These are phyloP conservation scores for Apiospora hydei DNA, from an alignment of 2,329 filamentous ascomycete genomes.

Conservation along the genomic window DNA sequence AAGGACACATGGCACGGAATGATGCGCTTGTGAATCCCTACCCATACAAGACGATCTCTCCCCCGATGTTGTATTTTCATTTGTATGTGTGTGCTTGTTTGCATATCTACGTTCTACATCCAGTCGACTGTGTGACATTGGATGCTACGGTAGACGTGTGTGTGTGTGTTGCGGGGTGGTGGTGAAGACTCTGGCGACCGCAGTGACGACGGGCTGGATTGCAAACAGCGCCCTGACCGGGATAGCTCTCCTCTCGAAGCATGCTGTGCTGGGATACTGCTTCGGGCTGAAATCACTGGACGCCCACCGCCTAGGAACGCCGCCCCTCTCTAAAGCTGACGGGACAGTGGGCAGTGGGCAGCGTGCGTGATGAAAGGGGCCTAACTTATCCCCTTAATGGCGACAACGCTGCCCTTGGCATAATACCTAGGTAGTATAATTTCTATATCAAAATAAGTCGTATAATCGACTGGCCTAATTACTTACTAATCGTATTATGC, in stretches of 20 bases:
- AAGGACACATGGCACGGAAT: conserved; percentile 19
- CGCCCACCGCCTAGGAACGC: not conserved
- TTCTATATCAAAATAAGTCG: too few relatives aligned
- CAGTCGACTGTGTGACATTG: conserved; percentile 3
- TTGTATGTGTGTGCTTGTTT: conserved; percentile 2
- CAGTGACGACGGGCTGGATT: not conserved
- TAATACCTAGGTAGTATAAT: too few relatives aligned
- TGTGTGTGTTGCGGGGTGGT: not conserved
- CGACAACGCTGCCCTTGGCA: too few relatives aligned
- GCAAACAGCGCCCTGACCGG: not conserved
- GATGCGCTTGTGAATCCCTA: conserved; percentile 14
- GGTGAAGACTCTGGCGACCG: not conserved
- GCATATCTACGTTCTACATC: conserved; percentile 1
- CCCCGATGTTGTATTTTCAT: not conserved
- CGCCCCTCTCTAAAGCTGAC: conserved; percentile 11
- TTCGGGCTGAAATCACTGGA: conserved; percentile 7
- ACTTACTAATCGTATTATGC: too few relatives aligned
- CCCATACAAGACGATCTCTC: not conserved
- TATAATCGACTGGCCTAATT: too few relatives aligned
- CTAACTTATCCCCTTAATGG: too few relatives aligned
- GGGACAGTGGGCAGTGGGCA: conserved; percentile 4
- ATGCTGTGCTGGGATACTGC: not conserved
- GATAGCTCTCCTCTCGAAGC: not conserved
- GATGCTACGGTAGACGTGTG: not conserved
- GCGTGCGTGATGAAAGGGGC: not conserved